These are phyloP conservation scores for Athelia psychrophila DNA, from an alignment of 1,284 basidiomycete species.

Conservation along the genomic window DNA sequence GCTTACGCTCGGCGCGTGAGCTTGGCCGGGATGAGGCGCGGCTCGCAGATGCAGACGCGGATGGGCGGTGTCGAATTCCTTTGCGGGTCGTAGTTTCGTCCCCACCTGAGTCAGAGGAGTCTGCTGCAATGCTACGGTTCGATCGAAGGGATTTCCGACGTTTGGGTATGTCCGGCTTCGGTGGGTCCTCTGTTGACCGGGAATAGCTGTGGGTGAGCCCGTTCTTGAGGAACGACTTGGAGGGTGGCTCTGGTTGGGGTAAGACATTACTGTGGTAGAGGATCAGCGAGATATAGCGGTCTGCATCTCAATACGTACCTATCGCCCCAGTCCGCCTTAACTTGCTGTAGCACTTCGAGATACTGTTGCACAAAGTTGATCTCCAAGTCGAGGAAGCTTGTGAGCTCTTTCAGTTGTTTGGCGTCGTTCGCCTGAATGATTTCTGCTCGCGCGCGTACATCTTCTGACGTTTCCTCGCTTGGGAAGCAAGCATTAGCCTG, in stretches of 20 bases:
- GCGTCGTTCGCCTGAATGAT: slow-evolving; percentile 77
- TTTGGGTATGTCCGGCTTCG: slow-evolving; percentile 2
- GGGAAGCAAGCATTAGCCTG: slow-evolving; percentile 7
- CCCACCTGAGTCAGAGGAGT: slow-evolving; percentile 10
- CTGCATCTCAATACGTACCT: slow-evolving; percentile 37
- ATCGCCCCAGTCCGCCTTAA: slow-evolving; percentile 62
- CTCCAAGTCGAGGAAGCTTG: slow-evolving; percentile 68
- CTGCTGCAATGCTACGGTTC: slow-evolving; percentile 4
- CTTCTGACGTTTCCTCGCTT: slow-evolving; percentile 84
- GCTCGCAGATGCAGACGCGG: slow-evolving; percentile 33
- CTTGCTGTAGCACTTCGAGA: slow-evolving; percentile 65
- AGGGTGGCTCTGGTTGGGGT: too few species aligned
- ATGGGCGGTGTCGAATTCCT: slow-evolving; percentile 16
- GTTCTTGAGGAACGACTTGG: slow-evolving; percentile 5
- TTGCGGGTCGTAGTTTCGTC: slow-evolving; percentile 22
- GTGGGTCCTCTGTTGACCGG: slow-evolving; percentile 9
- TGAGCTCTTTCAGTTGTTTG: slow-evolving; percentile 65
- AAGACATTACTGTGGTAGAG: too few species aligned
- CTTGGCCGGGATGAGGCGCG: slow-evolving; percentile 46
- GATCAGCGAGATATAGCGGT: too few species aligned
- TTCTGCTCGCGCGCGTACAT: slow-evolving; percentile 72
- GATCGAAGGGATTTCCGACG: not conserved
- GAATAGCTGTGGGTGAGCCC: slow-evolving; percentile 9
- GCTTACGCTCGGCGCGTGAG: slow-evolving; percentile 56
- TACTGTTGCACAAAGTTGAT: slow-evolving; percentile 73